Evolutionary conservation across 306 rosid species (phyloP).

Genomic region (Cucumis melo): DNA sequence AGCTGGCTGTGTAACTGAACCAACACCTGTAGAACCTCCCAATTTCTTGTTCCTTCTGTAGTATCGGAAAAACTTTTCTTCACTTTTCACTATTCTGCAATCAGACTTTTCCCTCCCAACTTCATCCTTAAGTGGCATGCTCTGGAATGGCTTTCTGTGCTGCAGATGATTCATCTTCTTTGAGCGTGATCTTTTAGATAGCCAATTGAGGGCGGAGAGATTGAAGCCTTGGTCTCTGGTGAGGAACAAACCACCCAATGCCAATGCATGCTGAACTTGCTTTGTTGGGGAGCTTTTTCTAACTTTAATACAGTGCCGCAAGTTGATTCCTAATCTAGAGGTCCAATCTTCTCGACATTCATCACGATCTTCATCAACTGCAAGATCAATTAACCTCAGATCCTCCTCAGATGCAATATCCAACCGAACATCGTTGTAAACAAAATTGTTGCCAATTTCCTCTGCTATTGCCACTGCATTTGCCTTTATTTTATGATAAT

Average conservation of each 20-base stretch:
- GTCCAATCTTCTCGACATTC: conserved; percentile 85
- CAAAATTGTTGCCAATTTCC: conserved; percentile 58
- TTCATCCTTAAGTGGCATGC: conserved; percentile 30
- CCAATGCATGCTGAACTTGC: conserved; percentile 54
- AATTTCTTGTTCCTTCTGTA: conserved; percentile 71
- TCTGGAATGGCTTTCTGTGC: conserved; percentile 23
- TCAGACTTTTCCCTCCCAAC: conserved; percentile 16
- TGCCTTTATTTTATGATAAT: conserved; percentile 82
- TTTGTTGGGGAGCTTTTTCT: conserved; percentile 54
- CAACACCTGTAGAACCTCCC: conserved; percentile 20
- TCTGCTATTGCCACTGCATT: conserved; percentile 78
- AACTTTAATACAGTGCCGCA: conserved; percentile 55
- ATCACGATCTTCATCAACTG: conserved; percentile 52
- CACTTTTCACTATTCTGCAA: conserved; percentile 16
- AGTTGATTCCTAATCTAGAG: conserved; percentile 70
- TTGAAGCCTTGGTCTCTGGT: conserved; percentile 26
- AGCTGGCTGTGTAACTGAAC: conserved; percentile 17
- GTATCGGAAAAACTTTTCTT: conserved; percentile 53
- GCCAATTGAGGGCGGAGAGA: conserved; percentile 43
- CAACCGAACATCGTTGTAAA: conserved; percentile 52
- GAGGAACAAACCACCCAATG: conserved; percentile 43
- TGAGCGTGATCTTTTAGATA: conserved; percentile 58
- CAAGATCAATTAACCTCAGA: conserved; percentile 75
- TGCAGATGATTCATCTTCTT: conserved; percentile 31
- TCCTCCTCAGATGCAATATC: conserved; percentile 72